Evolutionary conservation across 148 eudicot species (phyloP).

Genomic region (Cornus suecica): DNA sequence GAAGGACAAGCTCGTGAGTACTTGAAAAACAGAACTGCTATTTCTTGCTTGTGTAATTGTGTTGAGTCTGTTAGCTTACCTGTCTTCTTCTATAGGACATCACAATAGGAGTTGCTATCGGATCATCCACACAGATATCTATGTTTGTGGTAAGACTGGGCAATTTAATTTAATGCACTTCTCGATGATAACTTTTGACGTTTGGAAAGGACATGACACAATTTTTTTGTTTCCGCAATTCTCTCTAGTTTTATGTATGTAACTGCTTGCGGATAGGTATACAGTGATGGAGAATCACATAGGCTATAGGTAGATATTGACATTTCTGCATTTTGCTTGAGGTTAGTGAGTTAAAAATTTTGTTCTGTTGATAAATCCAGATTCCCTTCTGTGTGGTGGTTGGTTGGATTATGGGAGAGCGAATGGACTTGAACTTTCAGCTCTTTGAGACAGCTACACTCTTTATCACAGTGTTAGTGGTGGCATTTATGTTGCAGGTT

Average conservation of each 20-base stretch:
- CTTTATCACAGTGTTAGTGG: conserved; percentile 88
- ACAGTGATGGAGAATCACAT: neutral
- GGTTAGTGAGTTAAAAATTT: neutral
- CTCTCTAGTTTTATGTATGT: neutral
- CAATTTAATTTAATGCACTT: neutral
- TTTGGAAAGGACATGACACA: neutral
- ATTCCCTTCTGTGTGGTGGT: conserved; percentile 93
- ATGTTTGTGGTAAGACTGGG: conserved; percentile 82
- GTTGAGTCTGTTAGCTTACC: neutral
- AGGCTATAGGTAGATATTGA: neutral
- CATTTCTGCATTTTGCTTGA: conserved; percentile 3
- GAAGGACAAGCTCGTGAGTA: conserved; percentile 91
- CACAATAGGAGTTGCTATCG: conserved; percentile 91
- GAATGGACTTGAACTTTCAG: conserved; percentile 92
- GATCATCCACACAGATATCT: conserved; percentile 92
- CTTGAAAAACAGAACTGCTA: conserved; percentile 1
- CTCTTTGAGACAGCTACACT: conserved; percentile 96
- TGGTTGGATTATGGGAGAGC: conserved; percentile 92
- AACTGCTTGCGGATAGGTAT: neutral
- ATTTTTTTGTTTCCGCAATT: neutral
- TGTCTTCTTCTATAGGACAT: conserved; percentile 50
- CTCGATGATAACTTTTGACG: neutral
- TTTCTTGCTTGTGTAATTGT: neutral
- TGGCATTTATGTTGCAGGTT: conserved; percentile 98
- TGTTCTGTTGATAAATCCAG: conserved; percentile 47